Evolutionary conservation across 2,329 filamentous ascomycete species (phyloP).

Genomic region (Penicillium sp.): DNA sequence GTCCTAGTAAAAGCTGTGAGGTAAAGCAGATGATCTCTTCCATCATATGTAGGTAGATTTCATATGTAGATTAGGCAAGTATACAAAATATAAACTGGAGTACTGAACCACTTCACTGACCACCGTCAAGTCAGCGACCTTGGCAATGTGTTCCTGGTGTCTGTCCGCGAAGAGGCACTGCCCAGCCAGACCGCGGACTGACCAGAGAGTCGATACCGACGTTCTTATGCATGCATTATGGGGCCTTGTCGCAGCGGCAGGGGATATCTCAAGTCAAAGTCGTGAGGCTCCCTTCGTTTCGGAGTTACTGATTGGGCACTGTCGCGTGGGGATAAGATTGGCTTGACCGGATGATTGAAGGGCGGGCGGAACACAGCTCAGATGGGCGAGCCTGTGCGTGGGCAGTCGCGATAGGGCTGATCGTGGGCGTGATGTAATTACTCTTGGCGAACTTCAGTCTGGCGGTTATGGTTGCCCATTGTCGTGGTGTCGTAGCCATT

Average conservation of each 20-base stretch:
- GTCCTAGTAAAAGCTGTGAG: no score
- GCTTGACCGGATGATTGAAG: neutral
- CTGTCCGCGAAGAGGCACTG: conserved; percentile 7
- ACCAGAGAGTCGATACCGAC: conserved; percentile 13
- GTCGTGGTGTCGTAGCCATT: conserved; percentile 71
- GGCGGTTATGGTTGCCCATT: conserved; percentile 44
- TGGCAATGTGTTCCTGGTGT: neutral
- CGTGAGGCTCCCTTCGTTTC: conserved; percentile 8
- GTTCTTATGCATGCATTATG: neutral
- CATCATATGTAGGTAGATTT: no score
- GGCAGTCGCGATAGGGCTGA: neutral
- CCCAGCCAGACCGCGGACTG: conserved; percentile 15
- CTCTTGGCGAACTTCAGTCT: conserved; percentile 3
- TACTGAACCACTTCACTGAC: neutral
- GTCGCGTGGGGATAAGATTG: conserved; percentile 13
- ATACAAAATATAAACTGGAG: no score
- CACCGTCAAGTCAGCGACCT: neutral
- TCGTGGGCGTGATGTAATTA: neutral
- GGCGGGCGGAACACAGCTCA: neutral
- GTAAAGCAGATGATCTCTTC: no score
- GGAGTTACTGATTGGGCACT: neutral
- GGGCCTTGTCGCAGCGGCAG: conserved; percentile 4
- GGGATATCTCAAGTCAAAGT: conserved; percentile 11
- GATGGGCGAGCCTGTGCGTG: neutral
- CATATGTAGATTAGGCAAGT: no score